These are phyloP conservation scores for Quercus variabilis DNA, from an alignment of 306 rosid species.

Conservation along the genomic window DNA sequence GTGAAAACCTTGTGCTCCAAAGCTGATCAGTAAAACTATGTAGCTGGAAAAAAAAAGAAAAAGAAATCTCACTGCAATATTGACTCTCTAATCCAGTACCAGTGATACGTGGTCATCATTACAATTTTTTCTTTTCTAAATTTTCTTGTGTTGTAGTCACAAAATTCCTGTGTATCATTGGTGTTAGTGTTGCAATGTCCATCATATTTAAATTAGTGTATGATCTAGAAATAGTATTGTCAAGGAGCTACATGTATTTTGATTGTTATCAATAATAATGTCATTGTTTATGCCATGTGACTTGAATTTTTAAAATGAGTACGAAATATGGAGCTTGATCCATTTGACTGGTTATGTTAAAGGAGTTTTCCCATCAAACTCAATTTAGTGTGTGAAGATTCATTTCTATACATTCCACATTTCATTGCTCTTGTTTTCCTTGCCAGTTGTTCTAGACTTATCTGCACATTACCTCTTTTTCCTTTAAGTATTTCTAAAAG, in stretches of 20 bases:
- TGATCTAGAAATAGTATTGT: constrained; percentile 32
- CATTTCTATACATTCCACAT: background rate
- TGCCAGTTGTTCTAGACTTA: no score
- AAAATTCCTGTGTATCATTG: constrained; percentile 9
- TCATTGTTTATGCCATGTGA: background rate
- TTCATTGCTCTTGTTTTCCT: no score
- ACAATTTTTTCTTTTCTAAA: constrained; percentile 16
- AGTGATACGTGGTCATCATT: constrained; percentile 17
- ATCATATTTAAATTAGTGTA: background rate
- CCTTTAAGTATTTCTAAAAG: no score
- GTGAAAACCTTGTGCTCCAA: constrained; percentile 22
- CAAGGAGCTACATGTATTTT: constrained; percentile 23
- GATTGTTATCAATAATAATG: constrained; percentile 26
- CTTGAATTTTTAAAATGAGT: background rate
- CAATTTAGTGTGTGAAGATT: background rate
- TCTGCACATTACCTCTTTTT: no score
- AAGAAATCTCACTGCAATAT: background rate
- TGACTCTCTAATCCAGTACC: constrained; percentile 18
- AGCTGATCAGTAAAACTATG: background rate
- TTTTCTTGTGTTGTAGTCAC: constrained; percentile 24
- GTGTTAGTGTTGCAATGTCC: constrained; percentile 20
- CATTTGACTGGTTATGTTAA: background rate
- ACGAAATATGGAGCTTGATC: background rate
- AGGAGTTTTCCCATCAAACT: background rate
- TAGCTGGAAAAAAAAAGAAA: background rate